A percentile compares a stretch with the other conserved stretches of the same genome.
Evolutionary conservation across 768 basidiomycete genomes (phyloP).

Genomic region (Rhodotorula diobovata): DNA sequence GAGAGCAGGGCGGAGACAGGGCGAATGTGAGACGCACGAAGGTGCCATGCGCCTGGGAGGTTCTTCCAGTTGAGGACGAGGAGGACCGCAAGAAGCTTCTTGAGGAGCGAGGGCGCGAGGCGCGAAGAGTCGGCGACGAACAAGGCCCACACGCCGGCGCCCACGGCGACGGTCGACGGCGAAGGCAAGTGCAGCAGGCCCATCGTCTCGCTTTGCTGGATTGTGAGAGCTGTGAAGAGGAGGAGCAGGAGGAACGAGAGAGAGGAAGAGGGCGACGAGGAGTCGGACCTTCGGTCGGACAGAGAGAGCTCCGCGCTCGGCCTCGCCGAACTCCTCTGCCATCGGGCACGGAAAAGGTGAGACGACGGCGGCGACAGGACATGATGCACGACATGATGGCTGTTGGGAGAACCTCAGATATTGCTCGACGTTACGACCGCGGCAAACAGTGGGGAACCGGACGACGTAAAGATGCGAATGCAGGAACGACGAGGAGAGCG

Average conservation of each 20-base stretch:
- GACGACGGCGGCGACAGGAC: no score
- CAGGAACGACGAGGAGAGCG: no score
- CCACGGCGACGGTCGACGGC: constrained; percentile 11
- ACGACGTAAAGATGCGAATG: no score
- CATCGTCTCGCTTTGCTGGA: neutral
- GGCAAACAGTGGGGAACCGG: no score
- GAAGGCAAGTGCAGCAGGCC: constrained; percentile 1
- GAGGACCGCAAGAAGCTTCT: constrained; percentile 13
- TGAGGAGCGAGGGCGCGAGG: neutral
- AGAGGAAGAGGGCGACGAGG: neutral
- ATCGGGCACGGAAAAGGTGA: no score
- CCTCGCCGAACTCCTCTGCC: no score
- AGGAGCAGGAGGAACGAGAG: neutral
- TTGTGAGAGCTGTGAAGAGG: neutral
- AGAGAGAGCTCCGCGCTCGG: no score
- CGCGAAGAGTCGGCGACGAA: neutral
- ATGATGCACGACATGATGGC: no score
- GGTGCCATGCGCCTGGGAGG: constrained; percentile 32
- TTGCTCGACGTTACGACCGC: no score
- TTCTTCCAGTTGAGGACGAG: constrained; percentile 30
- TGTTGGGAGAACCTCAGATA: no score
- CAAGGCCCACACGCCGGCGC: constrained; percentile 1
- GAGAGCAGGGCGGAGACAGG: neutral
- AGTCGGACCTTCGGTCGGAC: no score
- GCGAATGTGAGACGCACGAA: constrained; percentile 16